Evolutionary conservation across 768 basidiomycete genomes (phyloP), one percentile per base, ranked within the genome.

Genomic region (Tylopilus subfusipes): DNA sequence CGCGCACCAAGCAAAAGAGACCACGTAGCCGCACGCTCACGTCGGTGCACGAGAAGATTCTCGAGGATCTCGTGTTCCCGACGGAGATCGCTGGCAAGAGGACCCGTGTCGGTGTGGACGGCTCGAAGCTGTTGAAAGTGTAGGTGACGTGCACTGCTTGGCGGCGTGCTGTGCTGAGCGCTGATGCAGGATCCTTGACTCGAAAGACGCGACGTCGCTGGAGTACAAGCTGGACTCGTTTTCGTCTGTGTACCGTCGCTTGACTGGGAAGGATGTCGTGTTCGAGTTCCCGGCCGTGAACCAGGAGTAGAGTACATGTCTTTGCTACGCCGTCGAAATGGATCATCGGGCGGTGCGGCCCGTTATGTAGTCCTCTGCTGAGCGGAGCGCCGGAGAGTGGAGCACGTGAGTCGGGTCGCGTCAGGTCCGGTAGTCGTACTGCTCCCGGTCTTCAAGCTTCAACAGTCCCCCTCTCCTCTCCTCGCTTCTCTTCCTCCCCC

Each of bases 161-260:
- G 49, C 13, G 54, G 27, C 7, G 18, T 16, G 33, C 51, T 53
- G 48, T 55, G 48, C 64, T 70, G 49, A 69, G 45, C 31, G 55
- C 14, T 48, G 46, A 29, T 19, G 29, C 55, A 98, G 96, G 63
- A 88, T 94, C 81, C 88, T 99, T 63, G 97, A 99, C 81, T 80
- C 93, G 62, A 98, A 98, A 76, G 97, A 99, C 71, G 85, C 93
- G 53, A 98, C 94, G 72, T 90, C 93, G 68, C 82, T 98, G 71
- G 97, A 98, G 82, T 98, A 99, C 89, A 99, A 99, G 84, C 83
- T 98, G 65, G 97, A 99, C 78, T 96, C 95, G 60, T 99, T 98
- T 81, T 90, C 95, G 46, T 94, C 93, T 39, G 92, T 98, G 60
- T 98, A 97, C 83, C 90, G 88, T 69, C 84, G 88, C 59, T 77